Percentiles rank a stretch among this genome's conserved stretches.
These are phyloP conservation scores for Chlorella variabilis DNA, from an alignment of 163 green algal species.

Conservation along the genomic window DNA sequence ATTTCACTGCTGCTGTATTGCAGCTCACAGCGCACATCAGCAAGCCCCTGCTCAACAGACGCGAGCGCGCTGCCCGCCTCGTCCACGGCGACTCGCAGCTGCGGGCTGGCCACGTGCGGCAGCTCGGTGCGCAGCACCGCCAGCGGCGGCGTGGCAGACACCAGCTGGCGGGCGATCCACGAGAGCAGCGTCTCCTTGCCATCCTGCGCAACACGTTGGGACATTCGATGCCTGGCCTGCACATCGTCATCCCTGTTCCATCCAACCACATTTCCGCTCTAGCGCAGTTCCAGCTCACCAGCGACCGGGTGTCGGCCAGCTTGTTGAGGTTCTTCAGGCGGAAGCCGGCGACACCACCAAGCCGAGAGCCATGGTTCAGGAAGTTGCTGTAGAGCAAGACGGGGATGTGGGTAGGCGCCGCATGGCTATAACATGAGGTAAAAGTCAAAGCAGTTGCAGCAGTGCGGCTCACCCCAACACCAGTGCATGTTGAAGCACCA, in stretches of 20 bases:
- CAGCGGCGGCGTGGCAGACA: not conserved
- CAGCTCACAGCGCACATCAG: not conserved
- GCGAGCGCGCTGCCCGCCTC: constrained; percentile 19
- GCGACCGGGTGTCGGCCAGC: constrained; percentile 57
- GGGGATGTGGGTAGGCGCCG: no score
- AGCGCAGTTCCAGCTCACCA: no score
- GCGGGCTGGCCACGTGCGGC: constrained; percentile 36
- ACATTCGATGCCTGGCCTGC: no score
- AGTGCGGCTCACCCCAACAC: constrained; percentile 29
- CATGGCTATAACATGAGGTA: no score
- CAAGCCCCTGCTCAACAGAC: not conserved
- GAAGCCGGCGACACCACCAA: constrained; percentile 55
- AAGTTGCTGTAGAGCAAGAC: constrained; percentile 45
- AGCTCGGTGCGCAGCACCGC: constrained; percentile 39
- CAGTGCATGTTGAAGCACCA: constrained; percentile 45
- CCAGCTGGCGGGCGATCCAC: constrained; percentile 48
- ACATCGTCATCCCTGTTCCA: no score
- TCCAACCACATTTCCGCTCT: no score
- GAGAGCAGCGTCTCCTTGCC: constrained; percentile 49
- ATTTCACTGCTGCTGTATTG: not conserved
- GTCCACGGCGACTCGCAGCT: constrained; percentile 16
- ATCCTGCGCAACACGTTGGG: constrained; percentile 27
- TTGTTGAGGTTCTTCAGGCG: constrained; percentile 49
- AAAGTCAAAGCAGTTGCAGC: not conserved
- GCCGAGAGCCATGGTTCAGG: constrained; percentile 50